Base-by-base conservation (phyloP, 2,329 filamentous ascomycete species). In the Colletotrichum horii region DNA sequence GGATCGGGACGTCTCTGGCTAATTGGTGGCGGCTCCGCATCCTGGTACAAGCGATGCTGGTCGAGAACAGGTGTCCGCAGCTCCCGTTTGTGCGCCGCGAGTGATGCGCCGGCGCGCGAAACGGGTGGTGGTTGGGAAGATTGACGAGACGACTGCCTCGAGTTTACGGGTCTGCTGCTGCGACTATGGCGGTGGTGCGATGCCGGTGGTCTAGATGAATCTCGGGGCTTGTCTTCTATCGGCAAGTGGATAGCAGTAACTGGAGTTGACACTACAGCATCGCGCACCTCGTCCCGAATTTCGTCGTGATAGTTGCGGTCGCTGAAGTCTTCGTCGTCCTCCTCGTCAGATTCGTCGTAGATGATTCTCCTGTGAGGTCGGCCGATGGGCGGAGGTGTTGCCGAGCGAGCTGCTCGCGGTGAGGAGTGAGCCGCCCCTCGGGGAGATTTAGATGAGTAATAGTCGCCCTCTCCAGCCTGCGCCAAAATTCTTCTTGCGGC, bases 341-440 rank as follows among this genome's bases (percentile, higher is more conserved):
- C 67, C 22, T 74, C 71, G n/a, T 75, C 70, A 4, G 64, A 72
- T 8, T 72, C 71, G n/a, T 52, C 43, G 36, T 66, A 69, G 30
- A 76, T 70, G 15, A 76, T 36, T 30, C 60, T 43, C 34, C 66
- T 62, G 1, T 32, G 56, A 6, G 58, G 66, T 6, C 71, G 71
- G 6, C 66, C 60, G 36, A 76, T 75, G 22, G 74, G 74, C n/a
- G 74, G 74, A 26, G 74, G 74, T 2, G 74, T 76, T 38, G 71
- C 74, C 14, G 74, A 74, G 28, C 66, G 65, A 16, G 28, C 14
- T 3, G 30, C 43, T 36, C 48, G 26, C 15, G 70, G 58, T 9
- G 69, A 66, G 12, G 30, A 26, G 16, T 30, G 38, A 32, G n/a
- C 14, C 34, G 16, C 65, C 55, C 43, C 8, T 16, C 55, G 28